Percentiles rank a stretch among this genome's conserved stretches.
Evolutionary conservation across 768 basidiomycete genomes (phyloP).

Genomic region (Cubamyces lactineus): DNA sequence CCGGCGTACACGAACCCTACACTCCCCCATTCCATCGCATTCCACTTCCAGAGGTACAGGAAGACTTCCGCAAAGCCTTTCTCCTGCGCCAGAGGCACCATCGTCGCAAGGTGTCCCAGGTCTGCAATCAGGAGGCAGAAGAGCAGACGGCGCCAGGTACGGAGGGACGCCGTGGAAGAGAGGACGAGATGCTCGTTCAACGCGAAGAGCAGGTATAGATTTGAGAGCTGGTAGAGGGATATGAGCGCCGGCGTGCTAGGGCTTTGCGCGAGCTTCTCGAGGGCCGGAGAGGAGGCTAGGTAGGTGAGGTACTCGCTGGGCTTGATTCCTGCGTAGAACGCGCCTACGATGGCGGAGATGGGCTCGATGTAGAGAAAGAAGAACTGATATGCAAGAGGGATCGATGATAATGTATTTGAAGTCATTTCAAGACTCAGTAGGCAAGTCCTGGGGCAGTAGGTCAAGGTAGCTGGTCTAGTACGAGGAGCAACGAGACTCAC

Average conservation of each 20-base stretch:
- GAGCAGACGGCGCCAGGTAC: constrained; percentile 48
- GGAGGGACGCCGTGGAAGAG: constrained; percentile 44
- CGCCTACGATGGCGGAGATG: constrained; percentile 51
- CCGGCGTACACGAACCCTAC: constrained; percentile 56
- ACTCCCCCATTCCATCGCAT: constrained; percentile 57
- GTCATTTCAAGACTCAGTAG: neutral
- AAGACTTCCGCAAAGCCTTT: constrained; percentile 39
- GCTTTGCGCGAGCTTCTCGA: neutral
- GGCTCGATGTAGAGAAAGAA: constrained; percentile 59
- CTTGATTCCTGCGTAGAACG: constrained; percentile 49
- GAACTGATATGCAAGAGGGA: constrained; percentile 41
- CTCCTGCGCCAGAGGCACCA: constrained; percentile 45
- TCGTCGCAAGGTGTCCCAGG: constrained; percentile 50
- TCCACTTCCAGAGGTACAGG: constrained; percentile 51
- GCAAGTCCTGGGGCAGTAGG: neutral
- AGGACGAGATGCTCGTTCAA: constrained; percentile 54
- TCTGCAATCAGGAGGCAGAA: constrained; percentile 51
- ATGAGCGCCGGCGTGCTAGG: constrained; percentile 41
- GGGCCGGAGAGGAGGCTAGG: constrained; percentile 32
- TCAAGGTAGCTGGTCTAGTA: neutral
- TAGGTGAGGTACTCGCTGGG: constrained; percentile 44
- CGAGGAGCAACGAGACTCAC: neutral
- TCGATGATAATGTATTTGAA: neutral
- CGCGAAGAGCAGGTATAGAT: constrained; percentile 55
- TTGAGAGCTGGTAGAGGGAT: constrained; percentile 51